Evolutionary conservation across 805 yeast species (phyloP).

Genomic region (Saturnispora mendoncae): DNA sequence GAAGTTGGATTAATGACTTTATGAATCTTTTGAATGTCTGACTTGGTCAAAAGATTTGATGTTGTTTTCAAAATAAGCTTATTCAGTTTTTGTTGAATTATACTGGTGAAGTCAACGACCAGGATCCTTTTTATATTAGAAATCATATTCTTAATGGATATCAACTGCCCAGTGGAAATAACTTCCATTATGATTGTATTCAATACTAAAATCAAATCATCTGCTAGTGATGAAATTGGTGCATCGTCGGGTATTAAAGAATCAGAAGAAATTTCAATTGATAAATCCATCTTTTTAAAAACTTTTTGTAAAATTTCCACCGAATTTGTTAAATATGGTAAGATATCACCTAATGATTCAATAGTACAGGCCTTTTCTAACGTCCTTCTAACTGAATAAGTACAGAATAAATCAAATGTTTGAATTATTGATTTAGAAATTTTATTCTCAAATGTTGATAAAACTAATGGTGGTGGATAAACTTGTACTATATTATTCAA

Average conservation of each 20-base stretch:
- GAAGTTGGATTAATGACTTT: conserved; percentile 7
- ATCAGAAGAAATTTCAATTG: conserved; percentile 17
- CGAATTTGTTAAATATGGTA: conserved; percentile 26
- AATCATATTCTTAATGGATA: conserved; percentile 46
- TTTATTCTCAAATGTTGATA: conserved; percentile 49
- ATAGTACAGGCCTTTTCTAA: conserved; percentile 71
- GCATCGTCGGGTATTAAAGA: conserved; percentile 41
- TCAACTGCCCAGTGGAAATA: conserved; percentile 61
- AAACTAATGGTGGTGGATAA: conserved; percentile 44
- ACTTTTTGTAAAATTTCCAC: conserved; percentile 21
- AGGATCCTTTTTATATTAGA: conserved; percentile 49
- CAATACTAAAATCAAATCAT: conserved; percentile 69
- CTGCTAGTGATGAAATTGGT: conserved; percentile 77
- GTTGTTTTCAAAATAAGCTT: conserved; percentile 35
- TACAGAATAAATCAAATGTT: conserved; percentile 53
- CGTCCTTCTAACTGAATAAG: conserved; percentile 66
- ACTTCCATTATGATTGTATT: conserved; percentile 58
- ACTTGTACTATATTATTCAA: conserved; percentile 18
- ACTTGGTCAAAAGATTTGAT: conserved; percentile 20
- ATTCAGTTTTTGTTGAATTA: conserved; percentile 39
- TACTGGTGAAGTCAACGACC: conserved; percentile 54
- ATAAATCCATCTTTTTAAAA: conserved; percentile 15
- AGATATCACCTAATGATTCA: conserved; percentile 65
- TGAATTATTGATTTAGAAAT: conserved; percentile 45
- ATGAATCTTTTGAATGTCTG: conserved; percentile 16